A percentile compares a stretch with the other conserved stretches of the same genome.
These are phyloP conservation scores for Ulmus americana DNA, from an alignment of 331 rosid species.

Conservation along the genomic window DNA sequence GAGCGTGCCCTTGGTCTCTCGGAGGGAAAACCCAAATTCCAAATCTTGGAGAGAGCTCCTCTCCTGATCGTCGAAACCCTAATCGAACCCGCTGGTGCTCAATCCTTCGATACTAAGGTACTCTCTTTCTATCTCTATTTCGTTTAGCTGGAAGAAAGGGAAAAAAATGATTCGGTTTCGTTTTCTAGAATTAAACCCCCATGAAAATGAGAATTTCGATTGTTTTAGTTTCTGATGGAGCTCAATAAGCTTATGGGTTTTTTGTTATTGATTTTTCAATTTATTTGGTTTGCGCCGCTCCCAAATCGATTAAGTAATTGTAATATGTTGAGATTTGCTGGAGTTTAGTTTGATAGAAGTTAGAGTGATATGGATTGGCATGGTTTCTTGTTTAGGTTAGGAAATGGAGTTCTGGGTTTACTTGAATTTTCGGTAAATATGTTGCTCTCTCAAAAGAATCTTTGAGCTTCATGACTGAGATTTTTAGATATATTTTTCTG, in stretches of 20 bases:
- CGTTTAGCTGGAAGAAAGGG: neutral
- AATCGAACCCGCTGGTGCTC: neutral
- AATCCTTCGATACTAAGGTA: neutral
- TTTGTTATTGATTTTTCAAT: neutral
- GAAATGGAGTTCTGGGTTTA: neutral
- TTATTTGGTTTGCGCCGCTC: neutral
- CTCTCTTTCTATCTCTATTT: conserved; percentile 1
- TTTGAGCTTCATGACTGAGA: neutral
- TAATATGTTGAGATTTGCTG: neutral
- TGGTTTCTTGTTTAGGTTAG: neutral
- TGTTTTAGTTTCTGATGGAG: neutral
- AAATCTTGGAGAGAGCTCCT: neutral
- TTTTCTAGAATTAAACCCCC: neutral
- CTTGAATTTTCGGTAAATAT: neutral
- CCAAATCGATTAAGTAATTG: too few species aligned
- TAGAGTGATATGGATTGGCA: neutral
- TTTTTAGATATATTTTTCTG: neutral
- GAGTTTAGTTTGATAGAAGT: neutral
- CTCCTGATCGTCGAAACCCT: neutral
- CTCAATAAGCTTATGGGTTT: neutral
- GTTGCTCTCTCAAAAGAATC: neutral
- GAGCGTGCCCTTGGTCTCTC: neutral
- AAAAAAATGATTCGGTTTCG: neutral
- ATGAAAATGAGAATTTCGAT: neutral
- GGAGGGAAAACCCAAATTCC: conserved; percentile 5